phyloP scores from a whole-genome alignment of 2,329 filamentous ascomycete species.

The Mollisiaceae sp. region DNA sequence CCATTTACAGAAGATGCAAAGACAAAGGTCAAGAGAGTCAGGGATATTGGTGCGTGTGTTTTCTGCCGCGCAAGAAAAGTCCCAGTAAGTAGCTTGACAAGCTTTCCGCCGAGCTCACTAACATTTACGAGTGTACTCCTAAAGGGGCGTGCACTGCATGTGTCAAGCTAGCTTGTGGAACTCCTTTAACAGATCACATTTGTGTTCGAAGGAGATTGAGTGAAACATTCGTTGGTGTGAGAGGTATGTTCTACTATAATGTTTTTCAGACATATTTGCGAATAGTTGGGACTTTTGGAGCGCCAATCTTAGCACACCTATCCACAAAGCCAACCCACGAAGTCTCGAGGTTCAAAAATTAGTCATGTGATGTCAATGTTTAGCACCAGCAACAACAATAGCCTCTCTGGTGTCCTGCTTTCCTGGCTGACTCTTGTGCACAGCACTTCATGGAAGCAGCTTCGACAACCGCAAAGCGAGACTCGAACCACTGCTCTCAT shows the following conservation, averaged over 20 bases:
- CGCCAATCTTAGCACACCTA: too few relatives aligned
- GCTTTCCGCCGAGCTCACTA: neutral
- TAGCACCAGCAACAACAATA: neutral
- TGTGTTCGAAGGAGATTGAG: slow-evolving; percentile 28
- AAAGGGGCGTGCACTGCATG: slow-evolving; percentile 28
- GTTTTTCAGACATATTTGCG: neutral
- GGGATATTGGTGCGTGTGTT: slow-evolving; percentile 26
- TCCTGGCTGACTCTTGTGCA: neutral
- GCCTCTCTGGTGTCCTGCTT: neutral
- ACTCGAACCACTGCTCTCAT: slow-evolving; percentile 25
- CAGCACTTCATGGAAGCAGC: slow-evolving; percentile 23
- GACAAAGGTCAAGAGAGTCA: slow-evolving; percentile 26
- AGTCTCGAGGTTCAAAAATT: neutral
- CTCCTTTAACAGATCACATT: slow-evolving; percentile 23
- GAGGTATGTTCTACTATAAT: slow-evolving; percentile 15
- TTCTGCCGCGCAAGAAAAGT: slow-evolving; percentile 28
- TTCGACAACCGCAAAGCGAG: slow-evolving; percentile 22
- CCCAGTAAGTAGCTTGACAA: slow-evolving; percentile 16
- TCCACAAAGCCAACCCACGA: neutral
- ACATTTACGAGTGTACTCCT: slow-evolving; percentile 24
- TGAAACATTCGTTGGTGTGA: slow-evolving; percentile 28
- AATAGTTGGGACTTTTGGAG: neutral
- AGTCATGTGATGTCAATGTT: neutral
- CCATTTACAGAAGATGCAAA: slow-evolving; percentile 23
- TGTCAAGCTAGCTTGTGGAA: slow-evolving; percentile 19